Base-by-base conservation (phyloP, 768 basidiomycete genomes). In the Phanerochaete sordida region DNA sequence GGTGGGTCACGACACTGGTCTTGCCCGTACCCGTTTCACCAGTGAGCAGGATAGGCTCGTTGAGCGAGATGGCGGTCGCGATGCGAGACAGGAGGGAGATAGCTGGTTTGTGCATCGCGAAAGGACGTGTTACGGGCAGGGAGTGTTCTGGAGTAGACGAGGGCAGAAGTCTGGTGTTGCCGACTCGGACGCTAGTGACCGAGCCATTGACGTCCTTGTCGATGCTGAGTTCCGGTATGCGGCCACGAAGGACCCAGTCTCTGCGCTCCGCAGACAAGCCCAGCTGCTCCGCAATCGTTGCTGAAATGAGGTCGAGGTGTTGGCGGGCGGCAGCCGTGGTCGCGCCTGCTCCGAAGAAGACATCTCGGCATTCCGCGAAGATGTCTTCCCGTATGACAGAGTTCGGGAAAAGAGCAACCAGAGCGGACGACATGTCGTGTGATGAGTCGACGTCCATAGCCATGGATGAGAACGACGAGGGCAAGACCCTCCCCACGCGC, bases 11-110 rank as follows among this genome's bases (percentile, higher is more conserved):
- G 21, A 86, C 83, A 55, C 95, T 95, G 0, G 97, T 99, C 74
- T 99, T 99, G 15, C 97, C 97, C 1, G 97, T 99, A n/a, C 97
- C 97, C 1, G 97, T 99, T 77, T 99, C 97, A 48, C 97, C 97
- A 0, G 95, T 94, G 26, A 99, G 81, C 8, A 99, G 81, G 4
- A 95, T 78, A 4, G 97, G 94, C 69, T 99, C 97, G 15, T 74
- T 74, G 48, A 89, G 77, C 0, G 86, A 79, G 48, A 94, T 78
- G 0, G 89, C 84, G 23, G 84, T 86, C 2, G 86, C 84, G 37
- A 98, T 87, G 16, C 92, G 84, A 23, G 92, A 90, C 33, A 98
- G 80, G 2, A 98, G 78, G 30, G 83, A 74, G 0, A 90, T 74
- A 0, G 94, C 94, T 0, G 94, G 95, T 57, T 85, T 84, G 67